Evolutionary conservation across 108 stramenopile genomes (phyloP), one percentile per base, ranked within the genome.

Genomic region (Skeletonema grethae): DNA sequence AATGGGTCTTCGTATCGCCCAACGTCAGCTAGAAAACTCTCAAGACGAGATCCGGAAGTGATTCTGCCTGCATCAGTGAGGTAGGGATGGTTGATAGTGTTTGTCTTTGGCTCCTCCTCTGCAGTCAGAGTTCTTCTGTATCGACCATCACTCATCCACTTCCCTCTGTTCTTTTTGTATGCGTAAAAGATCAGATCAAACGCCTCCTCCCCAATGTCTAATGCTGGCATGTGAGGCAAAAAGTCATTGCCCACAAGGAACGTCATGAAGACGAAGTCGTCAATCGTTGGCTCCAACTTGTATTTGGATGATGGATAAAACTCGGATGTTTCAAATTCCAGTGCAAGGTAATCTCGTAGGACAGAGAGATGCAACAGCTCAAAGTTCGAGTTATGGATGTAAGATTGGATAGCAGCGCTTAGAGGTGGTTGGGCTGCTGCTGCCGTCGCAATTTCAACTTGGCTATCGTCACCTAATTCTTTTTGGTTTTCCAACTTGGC

Each of bases 191-290:
- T 69, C 60, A 97, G 88, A 74, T 97, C 97, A 73, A 99, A 91
- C 5, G 97, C 98, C 25, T 96, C 91, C 57, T 99, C 98, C 29
- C 90, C 94, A 76, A 99, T 99, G 74, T 97, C 97, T 18, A 99
- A 68, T 30, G 97, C 95, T 25, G 98, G 98, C 90, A 98, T 89
- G 83, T 97, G 96, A 16, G 99, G 99, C 45, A 99, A 76, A 84
- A 99, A 99, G 65, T 99, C 99, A 80, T 99, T 99, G 39, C 99
- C 99, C 11, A 98, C 96, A 57, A 99, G 87, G 58, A 98, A 94
- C 50, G 97, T 98, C 90, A 99, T 90, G 75, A 99, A 95, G 6
- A 99, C 98, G 73, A 98, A 99, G 62, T 99, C 99, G 82, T 99
- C 99, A 68, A 99, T 92, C 13, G 97, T 94, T 3, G 88, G 82